Evolutionary conservation across 495 filamentous ascomycete genomes (phyloP).

Genomic region (Polyplosphaeria fusca): DNA sequence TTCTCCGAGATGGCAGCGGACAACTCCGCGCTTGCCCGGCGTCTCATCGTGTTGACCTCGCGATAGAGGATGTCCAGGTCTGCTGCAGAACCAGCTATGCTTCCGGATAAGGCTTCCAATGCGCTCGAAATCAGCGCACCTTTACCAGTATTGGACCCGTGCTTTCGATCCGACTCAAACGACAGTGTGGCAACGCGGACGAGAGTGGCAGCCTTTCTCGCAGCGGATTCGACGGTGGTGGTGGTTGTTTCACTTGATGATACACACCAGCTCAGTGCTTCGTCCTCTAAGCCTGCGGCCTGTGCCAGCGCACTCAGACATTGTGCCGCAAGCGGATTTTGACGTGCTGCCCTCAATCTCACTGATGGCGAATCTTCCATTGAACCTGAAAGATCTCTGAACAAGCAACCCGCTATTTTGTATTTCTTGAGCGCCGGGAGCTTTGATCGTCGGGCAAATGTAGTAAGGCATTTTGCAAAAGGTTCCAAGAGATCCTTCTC

Average conservation of each 20-base stretch:
- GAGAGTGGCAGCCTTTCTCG: conserved; percentile 8
- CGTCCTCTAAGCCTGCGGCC: conserved; percentile 17
- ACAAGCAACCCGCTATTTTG: conserved; percentile 22
- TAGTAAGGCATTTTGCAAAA: conserved; percentile 60
- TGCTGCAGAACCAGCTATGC: conserved; percentile 24
- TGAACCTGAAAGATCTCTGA: conserved; percentile 14
- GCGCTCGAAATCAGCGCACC: conserved; percentile 8
- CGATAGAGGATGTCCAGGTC: conserved; percentile 32
- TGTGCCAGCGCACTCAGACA: conserved; percentile 27
- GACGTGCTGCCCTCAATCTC: not conserved
- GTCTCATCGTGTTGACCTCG: conserved; percentile 30
- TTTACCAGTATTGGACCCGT: not conserved
- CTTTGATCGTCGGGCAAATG: conserved; percentile 55
- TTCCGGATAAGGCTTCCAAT: conserved; percentile 12
- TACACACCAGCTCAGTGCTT: conserved; percentile 26
- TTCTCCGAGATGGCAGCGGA: not conserved
- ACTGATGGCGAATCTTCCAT: not conserved
- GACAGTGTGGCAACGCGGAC: conserved; percentile 18
- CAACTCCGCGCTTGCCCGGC: conserved; percentile 23
- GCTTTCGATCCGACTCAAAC: conserved; percentile 13
- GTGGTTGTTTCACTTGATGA: not conserved
- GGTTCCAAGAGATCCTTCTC: conserved; percentile 69
- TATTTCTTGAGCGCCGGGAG: conserved; percentile 34
- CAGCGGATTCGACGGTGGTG: not conserved
- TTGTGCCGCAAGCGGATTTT: not conserved